These are phyloP conservation scores for Arctostaphylos glauca DNA, from an alignment of 148 eudicot genomes.

Conservation along the genomic window DNA sequence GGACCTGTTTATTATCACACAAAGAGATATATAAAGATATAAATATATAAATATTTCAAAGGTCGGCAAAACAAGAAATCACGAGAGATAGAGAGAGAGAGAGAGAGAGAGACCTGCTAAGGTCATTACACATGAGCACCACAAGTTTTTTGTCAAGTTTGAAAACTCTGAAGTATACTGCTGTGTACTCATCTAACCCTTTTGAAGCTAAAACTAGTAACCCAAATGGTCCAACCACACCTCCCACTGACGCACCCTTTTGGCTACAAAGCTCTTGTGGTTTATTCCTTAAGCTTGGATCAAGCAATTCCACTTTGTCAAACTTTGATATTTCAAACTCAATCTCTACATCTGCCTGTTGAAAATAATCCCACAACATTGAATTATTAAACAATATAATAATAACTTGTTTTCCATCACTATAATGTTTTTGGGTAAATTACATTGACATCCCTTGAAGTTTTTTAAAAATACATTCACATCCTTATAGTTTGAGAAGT, in stretches of 20 bases:
- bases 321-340: slow-evolving; percentile 43
- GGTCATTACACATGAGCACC: slow-evolving; percentile 39
- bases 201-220: slow-evolving; percentile 60
- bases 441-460: too few relatives aligned
- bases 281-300: slow-evolving; percentile 36
- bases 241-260: slow-evolving; percentile 47
- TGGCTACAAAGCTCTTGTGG: slow-evolving; percentile 52
- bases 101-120: slow-evolving; percentile 11
- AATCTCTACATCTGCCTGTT: slow-evolving; percentile 62
- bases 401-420: too few relatives aligned
- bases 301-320: slow-evolving; percentile 40
- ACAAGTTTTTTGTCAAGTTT: slow-evolving; percentile 28
- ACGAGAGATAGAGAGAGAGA: neutral
- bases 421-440: too few relatives aligned
- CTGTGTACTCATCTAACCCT: slow-evolving; percentile 56
- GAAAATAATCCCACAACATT: neutral
- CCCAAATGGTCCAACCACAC: slow-evolving; percentile 75
- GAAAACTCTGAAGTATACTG: slow-evolving; percentile 65
- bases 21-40: neutral
- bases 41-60: neutral
- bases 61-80: neutral
- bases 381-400: neutral
- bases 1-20: neutral
- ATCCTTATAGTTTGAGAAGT: too few relatives aligned
- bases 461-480: too few relatives aligned